Base-by-base conservation (phyloP, 176 grass and related monocot species). In the Oryza rufipogon region DNA sequence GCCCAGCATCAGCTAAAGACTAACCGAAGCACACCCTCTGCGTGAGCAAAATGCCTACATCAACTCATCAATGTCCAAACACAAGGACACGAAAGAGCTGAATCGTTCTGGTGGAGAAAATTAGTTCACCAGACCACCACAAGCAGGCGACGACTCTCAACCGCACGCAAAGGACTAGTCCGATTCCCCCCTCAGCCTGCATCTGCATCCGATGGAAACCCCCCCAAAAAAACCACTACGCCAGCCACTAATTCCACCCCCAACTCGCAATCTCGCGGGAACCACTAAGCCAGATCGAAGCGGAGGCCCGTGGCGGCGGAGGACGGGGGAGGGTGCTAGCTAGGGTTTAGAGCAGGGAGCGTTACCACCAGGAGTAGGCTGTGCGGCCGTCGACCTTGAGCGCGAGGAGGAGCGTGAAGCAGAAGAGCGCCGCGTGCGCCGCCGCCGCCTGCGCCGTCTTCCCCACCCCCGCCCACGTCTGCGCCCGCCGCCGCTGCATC, bases 301-400 rank as follows among this genome's bases (percentile, higher is more conserved):
- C 71, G 11, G 34, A 6, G 20, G 20, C 3, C 5, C n/a, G 2
- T 15, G 12, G 6, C 26, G 16, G 14, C 0, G 44, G 7, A 52
- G 69, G 30, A 32, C 30, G 30, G 30, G 70, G 17, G 17, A 1
- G 52, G 52, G 0, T 41, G 39, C 39, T 39, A 38, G 20, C 47
- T 83, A 90, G 84, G 80, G 84, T 90, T 90, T 90, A 79, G 63
- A 68, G 56, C 14, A n/a, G n/a, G n/a, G 58, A 63, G 2, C 7
- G 19, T 82, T 92, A 99, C 97, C 97, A 99, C 97, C 97, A 99
- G 70, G 97, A 96, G 74, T 90, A 87, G 32, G 86, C 61, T 2
- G 77, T 73, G 68, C 97, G 84, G 58, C 71, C 76, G 85, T 96
- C 97, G 86, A 96, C 86, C 76, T 74, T 82, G 74, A 99, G 88